Base-by-base conservation (phyloP, 2,329 filamentous ascomycete genomes). In the Pseudogymnoascus sp. region DNA sequence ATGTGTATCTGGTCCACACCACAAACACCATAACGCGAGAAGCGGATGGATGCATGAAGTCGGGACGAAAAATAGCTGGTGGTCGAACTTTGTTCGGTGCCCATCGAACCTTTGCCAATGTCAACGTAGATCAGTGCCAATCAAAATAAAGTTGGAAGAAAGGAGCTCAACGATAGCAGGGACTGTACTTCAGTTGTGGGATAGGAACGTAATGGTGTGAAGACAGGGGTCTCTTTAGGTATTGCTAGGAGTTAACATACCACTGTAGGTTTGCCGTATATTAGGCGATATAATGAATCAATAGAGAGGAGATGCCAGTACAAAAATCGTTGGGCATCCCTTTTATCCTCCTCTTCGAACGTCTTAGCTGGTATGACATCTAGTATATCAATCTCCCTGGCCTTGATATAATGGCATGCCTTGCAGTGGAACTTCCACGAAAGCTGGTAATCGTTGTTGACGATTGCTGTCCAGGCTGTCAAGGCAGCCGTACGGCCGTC, bases 381-480 rank as follows among this genome's bases (percentile, higher is more conserved):
- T 33, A 55, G 9, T 6, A 30, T 30, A 19, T 55, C 45, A 14
- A 55, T 55, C 9, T 19, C n/a, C 8, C 45, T 55, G 12, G 28
- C 28, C 9, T 55, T 55, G 28, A 55, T 55, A 33, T 19, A 55
- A 55, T 55, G 45, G n/a, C 45, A 55, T 5, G 45, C 9, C 25
- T 55, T 55, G 45, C 45, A 55, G 45, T 55, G 45, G 45, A 55
- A 55, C 45, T 55, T 55, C 45, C 45, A 55, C 33, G 45, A 55
- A 55, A 55, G 45, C n/a, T 55, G 7, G 2, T 55, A 23, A 33
- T 55, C 45, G 12, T 55, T 55, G 45, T 55, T 55, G 7, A 55
- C n/a, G 25, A 55, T 55, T 33, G 45, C 45, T 33, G 45, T 55
- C 45, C 45, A 55, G 25, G 45, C 45, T 11, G 45, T 55, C 16